A percentile compares a stretch with the other conserved stretches of the same genome.
Conservation (phyloP, 805 yeast genomes). For the Yarrowia osloensis region DNA sequence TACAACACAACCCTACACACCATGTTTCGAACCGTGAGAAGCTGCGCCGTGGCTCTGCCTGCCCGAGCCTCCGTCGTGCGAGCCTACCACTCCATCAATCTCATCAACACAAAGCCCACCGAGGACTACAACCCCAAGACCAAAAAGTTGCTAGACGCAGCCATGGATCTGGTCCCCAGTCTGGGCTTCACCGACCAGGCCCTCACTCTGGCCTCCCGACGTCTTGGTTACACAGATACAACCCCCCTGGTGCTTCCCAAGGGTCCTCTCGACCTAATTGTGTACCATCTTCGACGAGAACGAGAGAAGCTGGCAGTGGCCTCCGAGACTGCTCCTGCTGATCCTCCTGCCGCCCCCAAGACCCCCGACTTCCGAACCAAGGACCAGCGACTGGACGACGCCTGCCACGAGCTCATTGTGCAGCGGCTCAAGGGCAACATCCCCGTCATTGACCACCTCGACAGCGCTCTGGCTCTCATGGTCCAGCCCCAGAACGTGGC, state of each 20-base stretch:
- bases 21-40: constrained; percentile 13
- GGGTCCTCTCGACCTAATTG: constrained; percentile 56
- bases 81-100: constrained; percentile 23
- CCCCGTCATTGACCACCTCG: constrained; percentile 34
- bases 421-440: constrained; percentile 54
- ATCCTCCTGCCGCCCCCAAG: constrained; percentile 41
- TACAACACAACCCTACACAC: neutral
- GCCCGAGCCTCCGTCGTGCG: neutral
- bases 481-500: constrained; percentile 63
- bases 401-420: constrained; percentile 47
- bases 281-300: constrained; percentile 51
- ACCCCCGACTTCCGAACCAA: constrained; percentile 42
- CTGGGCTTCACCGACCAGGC: constrained; percentile 55
- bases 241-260: constrained; percentile 47
- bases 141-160: constrained; percentile 34
- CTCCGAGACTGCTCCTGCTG: constrained; percentile 1
- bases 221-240: constrained; percentile 55
- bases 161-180: constrained; percentile 50
- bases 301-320: constrained; percentile 34
- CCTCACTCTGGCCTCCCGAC: constrained; percentile 52
- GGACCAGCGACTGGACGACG: constrained; percentile 46
- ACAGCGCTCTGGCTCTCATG: constrained; percentile 59
- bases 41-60: neutral
- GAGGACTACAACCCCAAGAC: constrained; percentile 29
- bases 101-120: constrained; percentile 29